Percentiles rank a stretch among this genome's conserved stretches.
phyloP scores from a whole-genome alignment of 495 filamentous ascomycete species.

The Penicillium herquei region DNA sequence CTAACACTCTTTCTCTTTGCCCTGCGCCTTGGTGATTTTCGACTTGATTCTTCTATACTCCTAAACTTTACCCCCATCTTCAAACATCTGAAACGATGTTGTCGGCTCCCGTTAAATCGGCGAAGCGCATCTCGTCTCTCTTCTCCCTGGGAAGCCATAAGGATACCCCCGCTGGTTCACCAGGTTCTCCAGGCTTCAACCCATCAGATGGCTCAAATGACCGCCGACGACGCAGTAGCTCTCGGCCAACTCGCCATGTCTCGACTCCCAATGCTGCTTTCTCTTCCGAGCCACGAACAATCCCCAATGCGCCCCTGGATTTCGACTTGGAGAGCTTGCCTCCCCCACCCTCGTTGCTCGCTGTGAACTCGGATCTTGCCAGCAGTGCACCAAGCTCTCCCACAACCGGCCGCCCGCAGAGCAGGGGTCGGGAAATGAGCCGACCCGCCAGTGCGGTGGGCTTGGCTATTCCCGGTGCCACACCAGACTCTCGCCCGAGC shows the following conservation, averaged over 20 bases:
- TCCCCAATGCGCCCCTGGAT: slow-evolving; percentile 28
- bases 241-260: slow-evolving; percentile 37
- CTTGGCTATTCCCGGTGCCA: slow-evolving; percentile 36
- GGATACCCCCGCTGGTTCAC: slow-evolving; percentile 25
- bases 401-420: slow-evolving; percentile 34
- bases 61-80: slow-evolving; percentile 4
- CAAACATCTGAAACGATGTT: slow-evolving; percentile 34
- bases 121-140: slow-evolving; percentile 50
- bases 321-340: slow-evolving; percentile 38
- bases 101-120: slow-evolving; percentile 49
- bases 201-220: slow-evolving; percentile 21
- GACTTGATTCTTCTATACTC: slow-evolving; percentile 7
- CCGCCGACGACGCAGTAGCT: slow-evolving; percentile 31
- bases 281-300: slow-evolving; percentile 28
- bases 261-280: slow-evolving; percentile 33
- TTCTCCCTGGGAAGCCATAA: slow-evolving; percentile 43
- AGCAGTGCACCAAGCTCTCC: slow-evolving; percentile 34
- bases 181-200: slow-evolving; percentile 11
- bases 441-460: slow-evolving; percentile 38
- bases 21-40: slow-evolving; percentile 9
- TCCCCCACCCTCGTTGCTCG: slow-evolving; percentile 43
- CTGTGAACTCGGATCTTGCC: slow-evolving; percentile 43
- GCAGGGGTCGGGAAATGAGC: slow-evolving; percentile 40
- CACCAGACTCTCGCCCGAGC: slow-evolving; percentile 38
- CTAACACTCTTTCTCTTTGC: slow-evolving; percentile 9